phyloP scores from a whole-genome alignment of 1,139 yeast species.

The Geotrichum carabidarum region DNA sequence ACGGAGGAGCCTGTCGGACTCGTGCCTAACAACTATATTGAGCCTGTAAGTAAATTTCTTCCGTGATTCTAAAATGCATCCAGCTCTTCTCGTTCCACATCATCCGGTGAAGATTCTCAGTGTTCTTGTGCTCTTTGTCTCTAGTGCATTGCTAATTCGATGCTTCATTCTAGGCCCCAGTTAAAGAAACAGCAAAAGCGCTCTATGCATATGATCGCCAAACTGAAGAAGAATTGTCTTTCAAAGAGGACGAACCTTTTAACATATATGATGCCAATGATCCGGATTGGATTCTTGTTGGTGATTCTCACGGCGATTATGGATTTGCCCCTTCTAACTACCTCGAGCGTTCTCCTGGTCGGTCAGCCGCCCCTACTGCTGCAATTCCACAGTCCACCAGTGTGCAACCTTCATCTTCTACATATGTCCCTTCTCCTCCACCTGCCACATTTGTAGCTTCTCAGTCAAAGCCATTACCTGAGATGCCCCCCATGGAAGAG shows the following conservation, averaged over 20 bases:
- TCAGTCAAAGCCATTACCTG: slow-evolving; percentile 24
- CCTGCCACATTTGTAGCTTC: slow-evolving; percentile 18
- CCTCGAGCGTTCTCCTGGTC: slow-evolving; percentile 44
- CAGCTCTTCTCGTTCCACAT: too few species aligned
- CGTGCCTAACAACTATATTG: slow-evolving; percentile 88
- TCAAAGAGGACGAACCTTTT: slow-evolving; percentile 67
- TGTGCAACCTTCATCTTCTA: background rate
- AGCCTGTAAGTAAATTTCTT: slow-evolving; percentile 39
- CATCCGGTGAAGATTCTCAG: background rate
- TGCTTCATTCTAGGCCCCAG: slow-evolving; percentile 41
- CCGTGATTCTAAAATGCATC: background rate
- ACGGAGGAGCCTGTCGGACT: slow-evolving; percentile 89
- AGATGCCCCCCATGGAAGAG: slow-evolving; percentile 19
- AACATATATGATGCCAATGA: slow-evolving; percentile 79
- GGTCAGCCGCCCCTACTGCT: slow-evolving; percentile 9
- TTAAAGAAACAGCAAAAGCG: slow-evolving; percentile 56
- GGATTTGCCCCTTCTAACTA: slow-evolving; percentile 97
- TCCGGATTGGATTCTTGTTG: slow-evolving; percentile 89
- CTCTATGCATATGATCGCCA: slow-evolving; percentile 84
- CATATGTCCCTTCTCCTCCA: slow-evolving; percentile 1
- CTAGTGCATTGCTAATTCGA: background rate
- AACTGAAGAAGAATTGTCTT: slow-evolving; percentile 85
- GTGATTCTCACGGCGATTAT: slow-evolving; percentile 46
- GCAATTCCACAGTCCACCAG: slow-evolving; percentile 13
- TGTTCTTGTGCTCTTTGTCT: background rate